Base-by-base conservation (phyloP, 1,284 basidiomycete species). In the Coriolopsis trogii region DNA sequence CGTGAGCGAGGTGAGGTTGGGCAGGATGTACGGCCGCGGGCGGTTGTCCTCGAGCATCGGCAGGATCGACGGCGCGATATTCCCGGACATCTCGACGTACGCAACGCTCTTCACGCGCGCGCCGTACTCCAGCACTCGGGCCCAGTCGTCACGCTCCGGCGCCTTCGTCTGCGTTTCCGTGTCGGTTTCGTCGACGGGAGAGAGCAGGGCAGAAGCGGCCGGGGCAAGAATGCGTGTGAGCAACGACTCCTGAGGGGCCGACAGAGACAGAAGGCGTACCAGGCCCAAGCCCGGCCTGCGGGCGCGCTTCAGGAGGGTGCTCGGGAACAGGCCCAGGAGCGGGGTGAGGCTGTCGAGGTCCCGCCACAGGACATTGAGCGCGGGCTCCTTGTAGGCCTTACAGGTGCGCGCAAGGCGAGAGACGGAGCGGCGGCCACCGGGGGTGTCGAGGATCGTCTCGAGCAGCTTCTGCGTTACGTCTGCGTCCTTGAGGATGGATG, bases 341-440 rank as follows among this genome's bases (percentile, higher is more conserved):
- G 88, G 88, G 37, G 83, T 69, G 54, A 91, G 73, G 13, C 86
- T 88, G 67, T 91, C 88, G 47, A 91, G 71, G 62, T 91, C 88
- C 64, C 77, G 81, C 88, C 88, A 91, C 26, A 91, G 73, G 41
- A 84, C 70, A 65, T 84, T 73, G 53, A 90, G 65, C n/a, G 84
- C 82, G n/a, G 86, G 85, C 58, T 87, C 86, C 56, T 77, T 81
- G 66, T 89, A 73, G 21, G 81, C 80, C 58, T 77, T 82, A 69
- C 88, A 90, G 42, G 88, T 89, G 49, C 88, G 76, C 45, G 88
- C 81, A 56, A 91, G 72, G 62, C 87, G 76, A 40, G 84, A 83
- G 53, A 89, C 68, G 39, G 80, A 76, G 33, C 65, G 63, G 56
- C 77, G 81, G 26, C 87, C 87, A 58, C 76, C 78, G 2, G 85